These are phyloP conservation scores for Daedaleopsis nitida DNA, from an alignment of 768 basidiomycete species.

Conservation along the genomic window DNA sequence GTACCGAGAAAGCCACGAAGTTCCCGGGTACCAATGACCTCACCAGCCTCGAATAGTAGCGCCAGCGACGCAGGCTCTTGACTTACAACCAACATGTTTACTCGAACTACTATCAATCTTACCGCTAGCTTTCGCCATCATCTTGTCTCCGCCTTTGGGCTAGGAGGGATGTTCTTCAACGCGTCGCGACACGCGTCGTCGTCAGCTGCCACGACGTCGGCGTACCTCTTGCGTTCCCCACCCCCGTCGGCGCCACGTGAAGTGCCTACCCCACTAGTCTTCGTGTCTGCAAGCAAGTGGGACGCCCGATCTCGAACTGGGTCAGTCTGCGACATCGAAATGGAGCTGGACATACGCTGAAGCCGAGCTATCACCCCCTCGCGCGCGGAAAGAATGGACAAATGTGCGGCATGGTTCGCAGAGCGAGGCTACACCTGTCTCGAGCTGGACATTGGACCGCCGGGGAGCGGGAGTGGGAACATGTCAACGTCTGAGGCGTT, in stretches of 20 bases:
- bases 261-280: slow-evolving; percentile 54
- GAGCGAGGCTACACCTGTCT: slow-evolving; percentile 53
- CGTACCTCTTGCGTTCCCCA: slow-evolving; percentile 41
- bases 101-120: neutral
- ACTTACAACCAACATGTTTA: neutral
- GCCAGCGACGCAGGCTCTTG: no score
- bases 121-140: neutral
- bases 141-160: slow-evolving; percentile 13
- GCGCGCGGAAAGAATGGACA: slow-evolving; percentile 33
- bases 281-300: slow-evolving; percentile 52
- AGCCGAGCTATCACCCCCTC: neutral
- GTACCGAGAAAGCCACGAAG: no score
- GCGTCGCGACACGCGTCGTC: neutral
- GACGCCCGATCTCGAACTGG: slow-evolving; percentile 40
- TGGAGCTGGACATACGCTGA: neutral
- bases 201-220: slow-evolving; percentile 20
- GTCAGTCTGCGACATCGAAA: slow-evolving; percentile 28
- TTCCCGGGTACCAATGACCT: neutral
- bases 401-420: slow-evolving; percentile 42
- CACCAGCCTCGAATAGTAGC: neutral
- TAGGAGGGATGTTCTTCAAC: slow-evolving; percentile 8
- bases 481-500: slow-evolving; percentile 26
- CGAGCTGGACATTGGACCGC: slow-evolving; percentile 41
- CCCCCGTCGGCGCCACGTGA: slow-evolving; percentile 45
- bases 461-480: slow-evolving; percentile 3